Conservation (phyloP, 1,139 yeast species). For the Nakaseomyces nivariensis region DNA sequence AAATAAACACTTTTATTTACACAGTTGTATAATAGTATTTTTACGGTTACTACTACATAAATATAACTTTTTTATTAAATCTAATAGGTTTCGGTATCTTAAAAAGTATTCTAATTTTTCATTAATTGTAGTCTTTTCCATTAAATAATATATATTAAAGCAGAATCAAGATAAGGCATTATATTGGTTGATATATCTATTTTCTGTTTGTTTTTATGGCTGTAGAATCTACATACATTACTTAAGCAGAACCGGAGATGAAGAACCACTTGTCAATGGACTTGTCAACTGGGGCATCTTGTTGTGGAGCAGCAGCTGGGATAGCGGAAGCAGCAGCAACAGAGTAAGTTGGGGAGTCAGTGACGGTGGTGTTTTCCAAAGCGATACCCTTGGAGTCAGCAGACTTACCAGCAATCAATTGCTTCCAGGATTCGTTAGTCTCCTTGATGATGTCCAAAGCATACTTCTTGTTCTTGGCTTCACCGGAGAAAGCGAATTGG, state of each 20-base stretch:
- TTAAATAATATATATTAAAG: no score
- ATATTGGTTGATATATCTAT: not conserved
- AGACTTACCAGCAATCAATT: constrained; percentile 43
- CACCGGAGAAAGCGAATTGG: constrained; percentile 77
- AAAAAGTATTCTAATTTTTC: no score
- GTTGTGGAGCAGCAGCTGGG: constrained; percentile 59
- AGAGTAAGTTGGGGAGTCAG: constrained; percentile 44
- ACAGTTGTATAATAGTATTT: constrained; percentile 1
- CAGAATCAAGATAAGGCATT: no score
- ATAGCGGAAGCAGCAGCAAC: constrained; percentile 41
- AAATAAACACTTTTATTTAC: not conserved
- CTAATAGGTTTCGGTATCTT: constrained; percentile 1
- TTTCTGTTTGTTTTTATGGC: not conserved
- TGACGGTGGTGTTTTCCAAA: constrained; percentile 65
- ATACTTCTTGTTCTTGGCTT: constrained; percentile 62
- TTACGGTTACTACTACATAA: not conserved
- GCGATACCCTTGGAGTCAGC: constrained; percentile 41
- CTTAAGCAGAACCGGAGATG: constrained; percentile 74
- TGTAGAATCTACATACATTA: no score
- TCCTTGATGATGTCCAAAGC: constrained; percentile 64
- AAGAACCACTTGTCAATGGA: constrained; percentile 98
- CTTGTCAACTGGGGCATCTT: constrained; percentile 93
- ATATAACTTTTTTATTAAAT: not conserved
- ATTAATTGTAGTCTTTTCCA: no score
- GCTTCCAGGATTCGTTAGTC: constrained; percentile 65